Evolutionary conservation across 2,329 filamentous ascomycete genomes (phyloP).

Genomic region (Microcyclospora tardicrescens): DNA sequence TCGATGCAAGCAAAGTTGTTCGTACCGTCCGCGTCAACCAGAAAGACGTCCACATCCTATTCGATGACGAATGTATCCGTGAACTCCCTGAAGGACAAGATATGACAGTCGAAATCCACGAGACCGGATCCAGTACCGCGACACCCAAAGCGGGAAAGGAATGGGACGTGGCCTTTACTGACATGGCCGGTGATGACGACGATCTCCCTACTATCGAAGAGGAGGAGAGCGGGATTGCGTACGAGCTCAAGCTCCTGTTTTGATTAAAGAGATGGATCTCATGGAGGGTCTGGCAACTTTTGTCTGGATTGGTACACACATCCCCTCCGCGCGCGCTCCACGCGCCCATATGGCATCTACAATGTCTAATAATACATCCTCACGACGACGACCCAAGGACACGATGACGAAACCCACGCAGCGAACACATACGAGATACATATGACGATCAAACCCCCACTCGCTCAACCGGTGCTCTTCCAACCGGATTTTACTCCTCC

Average conservation of each 20-base stretch:
- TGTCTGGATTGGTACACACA: too few species aligned
- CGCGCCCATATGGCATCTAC: too few species aligned
- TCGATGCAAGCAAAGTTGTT: constrained; percentile 59
- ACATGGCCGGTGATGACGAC: constrained; percentile 35
- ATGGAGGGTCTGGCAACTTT: not conserved
- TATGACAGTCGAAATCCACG: constrained; percentile 60
- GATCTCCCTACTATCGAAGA: constrained; percentile 27
- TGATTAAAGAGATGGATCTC: constrained; percentile 16
- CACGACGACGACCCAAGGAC: too few species aligned
- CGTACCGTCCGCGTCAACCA: constrained; percentile 60
- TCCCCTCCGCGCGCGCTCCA: too few species aligned
- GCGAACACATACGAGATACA: too few species aligned
- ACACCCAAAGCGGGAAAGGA: constrained; percentile 34
- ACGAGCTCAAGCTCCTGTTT: constrained; percentile 38
- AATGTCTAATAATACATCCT: too few species aligned
- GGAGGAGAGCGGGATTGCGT: constrained; percentile 31
- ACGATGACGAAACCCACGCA: too few species aligned
- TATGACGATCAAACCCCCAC: too few species aligned
- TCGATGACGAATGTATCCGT: constrained; percentile 80
- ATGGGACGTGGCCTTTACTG: constrained; percentile 37
- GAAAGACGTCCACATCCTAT: constrained; percentile 65
- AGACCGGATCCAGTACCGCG: constrained; percentile 38
- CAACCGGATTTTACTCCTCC: too few species aligned
- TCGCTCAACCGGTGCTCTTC: too few species aligned
- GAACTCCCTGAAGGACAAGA: constrained; percentile 84